Conservation (phyloP, 306 rosid species). For the Urtica urens region DNA sequence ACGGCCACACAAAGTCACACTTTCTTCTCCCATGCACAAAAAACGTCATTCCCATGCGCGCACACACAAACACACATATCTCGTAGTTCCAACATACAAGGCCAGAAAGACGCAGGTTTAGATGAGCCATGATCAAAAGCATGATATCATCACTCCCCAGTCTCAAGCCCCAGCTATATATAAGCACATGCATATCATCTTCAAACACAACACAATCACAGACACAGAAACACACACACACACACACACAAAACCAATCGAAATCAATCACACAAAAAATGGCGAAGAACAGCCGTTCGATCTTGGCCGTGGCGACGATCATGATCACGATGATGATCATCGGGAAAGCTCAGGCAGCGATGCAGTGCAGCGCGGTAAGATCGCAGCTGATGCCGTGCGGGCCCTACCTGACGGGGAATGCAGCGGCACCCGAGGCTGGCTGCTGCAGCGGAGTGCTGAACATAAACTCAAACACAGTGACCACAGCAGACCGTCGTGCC, state of each 20-base stretch:
- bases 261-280: neutral
- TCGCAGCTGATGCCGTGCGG: constrained; percentile 1
- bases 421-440: neutral
- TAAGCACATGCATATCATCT: too few species aligned
- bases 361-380: constrained; percentile 6
- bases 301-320: neutral
- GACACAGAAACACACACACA: neutral
- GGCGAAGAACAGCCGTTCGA: constrained; percentile 4
- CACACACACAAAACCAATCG: neutral
- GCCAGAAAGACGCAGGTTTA: too few species aligned
- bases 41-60: too few species aligned
- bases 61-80: too few species aligned
- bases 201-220: neutral
- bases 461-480: neutral
- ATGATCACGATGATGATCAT: neutral
- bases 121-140: too few species aligned
- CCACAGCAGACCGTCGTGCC: neutral
- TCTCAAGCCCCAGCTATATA: too few species aligned
- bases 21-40: too few species aligned
- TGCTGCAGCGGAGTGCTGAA: neutral
- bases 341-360: neutral
- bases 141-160: too few species aligned
- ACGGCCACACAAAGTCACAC: too few species aligned
- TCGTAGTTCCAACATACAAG: too few species aligned
- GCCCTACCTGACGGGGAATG: constrained; percentile 5